Percentiles rank a stretch among this genome's conserved stretches.
Evolutionary conservation across 2,329 filamentous ascomycete genomes (phyloP).

Genomic region (Endoconidiophora polonica): DNA sequence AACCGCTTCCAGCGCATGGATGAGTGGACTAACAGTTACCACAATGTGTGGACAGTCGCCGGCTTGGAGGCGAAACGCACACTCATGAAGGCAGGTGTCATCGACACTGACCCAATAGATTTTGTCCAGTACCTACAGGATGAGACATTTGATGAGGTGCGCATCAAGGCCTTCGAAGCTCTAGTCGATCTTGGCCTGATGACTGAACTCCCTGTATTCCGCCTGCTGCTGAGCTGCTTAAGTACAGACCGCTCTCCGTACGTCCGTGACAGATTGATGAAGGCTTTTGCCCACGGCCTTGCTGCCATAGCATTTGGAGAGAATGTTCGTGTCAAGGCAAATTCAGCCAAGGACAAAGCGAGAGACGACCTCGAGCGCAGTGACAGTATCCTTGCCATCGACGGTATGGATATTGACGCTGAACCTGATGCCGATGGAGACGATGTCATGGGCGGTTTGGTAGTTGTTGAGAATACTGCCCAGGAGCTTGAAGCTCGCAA

Average conservation of each 20-base stretch:
- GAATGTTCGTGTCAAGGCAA: conserved; percentile 9
- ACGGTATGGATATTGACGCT: conserved; percentile 15
- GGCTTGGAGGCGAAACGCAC: conserved; percentile 43
- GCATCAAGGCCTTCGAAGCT: conserved; percentile 48
- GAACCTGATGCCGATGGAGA: conserved; percentile 20
- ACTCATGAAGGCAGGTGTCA: conserved; percentile 48
- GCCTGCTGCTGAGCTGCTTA: conserved; percentile 38
- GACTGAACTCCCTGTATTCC: conserved; percentile 36
- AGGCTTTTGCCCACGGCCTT: conserved; percentile 40
- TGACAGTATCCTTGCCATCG: conserved; percentile 11
- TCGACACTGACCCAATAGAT: conserved; percentile 34
- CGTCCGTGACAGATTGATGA: conserved; percentile 42
- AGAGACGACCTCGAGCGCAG: background rate
- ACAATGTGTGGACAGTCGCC: conserved; percentile 49
- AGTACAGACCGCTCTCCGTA: conserved; percentile 48
- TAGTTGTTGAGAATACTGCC: conserved; percentile 25
- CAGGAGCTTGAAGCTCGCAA: conserved; percentile 39
- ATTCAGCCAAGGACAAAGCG: background rate
- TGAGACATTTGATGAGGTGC: conserved; percentile 43
- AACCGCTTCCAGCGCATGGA: conserved; percentile 51
- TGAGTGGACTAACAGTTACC: conserved; percentile 51
- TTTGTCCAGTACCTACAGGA: conserved; percentile 51
- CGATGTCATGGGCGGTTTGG: conserved; percentile 17
- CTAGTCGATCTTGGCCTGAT: conserved; percentile 47
- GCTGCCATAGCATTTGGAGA: conserved; percentile 50